Base-by-base conservation (phyloP, 768 basidiomycete genomes). In the Imleria badia region DNA sequence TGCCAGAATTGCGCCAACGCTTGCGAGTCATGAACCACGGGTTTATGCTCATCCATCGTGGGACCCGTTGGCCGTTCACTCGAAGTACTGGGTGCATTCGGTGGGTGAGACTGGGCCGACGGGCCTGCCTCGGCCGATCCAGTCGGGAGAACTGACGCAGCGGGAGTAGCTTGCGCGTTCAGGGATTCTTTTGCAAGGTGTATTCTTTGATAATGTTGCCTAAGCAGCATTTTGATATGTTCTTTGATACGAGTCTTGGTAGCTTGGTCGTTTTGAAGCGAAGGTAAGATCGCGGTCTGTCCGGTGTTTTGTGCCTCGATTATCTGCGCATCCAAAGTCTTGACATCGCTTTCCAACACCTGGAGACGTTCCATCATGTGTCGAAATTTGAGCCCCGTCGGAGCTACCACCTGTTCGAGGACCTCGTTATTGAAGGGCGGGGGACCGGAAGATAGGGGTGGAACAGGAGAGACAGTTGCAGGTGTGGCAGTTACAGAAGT, bases 1-100 rank as follows among this genome's bases (percentile, higher is more conserved):
- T 67, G 69, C 67, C 65, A 68, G 42, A 72, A 60, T 12, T 70
- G 66, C 4, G 63, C 26, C 40, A 68, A 17, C 30, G 60, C 48
- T 31, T 72, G 72, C 6, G 62, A 59, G 33, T 70, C 71, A 33
- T 63, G 19, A 19, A 55, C 20, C 1, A 13, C 10, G 3, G 48
- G 35, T 47, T 65, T 70, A 13, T 56, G 60, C 22, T 70, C 70
- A 15, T 66, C 66, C 8, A n/a, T 36, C 11, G 34, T 22, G 3
- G 51, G 20, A 30, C 47, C 55, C 5, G 23, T 17, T 29, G 49
- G 35, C 22, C 38, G 60, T 42, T 61, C 60, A 12, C 31, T 50
- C 19, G 54, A 51, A 3, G 33, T 29, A 39, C 19, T 46, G 6
- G 55, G 44, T 22, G 34, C 41, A 46, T 57, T 59, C 3, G 52